These are phyloP conservation scores for Penicillium samsonianum DNA, from an alignment of 495 filamentous ascomycete species.

Conservation along the genomic window DNA sequence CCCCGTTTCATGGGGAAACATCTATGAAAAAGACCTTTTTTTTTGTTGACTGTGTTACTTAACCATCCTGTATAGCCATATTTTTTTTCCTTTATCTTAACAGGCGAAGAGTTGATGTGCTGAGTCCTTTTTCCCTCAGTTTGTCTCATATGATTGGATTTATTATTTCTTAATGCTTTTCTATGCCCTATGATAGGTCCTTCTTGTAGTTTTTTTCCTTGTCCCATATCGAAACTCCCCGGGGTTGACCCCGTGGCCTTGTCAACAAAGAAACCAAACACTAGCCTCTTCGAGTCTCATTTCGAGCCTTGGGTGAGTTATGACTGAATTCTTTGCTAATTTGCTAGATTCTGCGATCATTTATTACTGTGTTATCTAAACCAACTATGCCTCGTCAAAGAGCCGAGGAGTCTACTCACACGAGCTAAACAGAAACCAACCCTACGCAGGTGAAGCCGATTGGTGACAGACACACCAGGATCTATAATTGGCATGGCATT, in stretches of 20 bases:
- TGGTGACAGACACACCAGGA: neutral
- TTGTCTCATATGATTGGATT: slow-evolving; percentile 41
- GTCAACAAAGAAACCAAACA: slow-evolving; percentile 1
- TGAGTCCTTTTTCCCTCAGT: slow-evolving; percentile 40
- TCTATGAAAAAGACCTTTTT: slow-evolving; percentile 45
- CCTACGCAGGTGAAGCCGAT: neutral
- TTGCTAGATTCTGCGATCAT: neutral
- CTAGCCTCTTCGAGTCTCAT: neutral
- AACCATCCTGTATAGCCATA: slow-evolving; percentile 52
- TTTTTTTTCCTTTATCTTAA: slow-evolving; percentile 37
- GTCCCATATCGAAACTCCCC: neutral
- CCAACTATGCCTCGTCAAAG: neutral
- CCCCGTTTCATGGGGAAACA: slow-evolving; percentile 22
- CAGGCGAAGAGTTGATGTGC: slow-evolving; percentile 49
- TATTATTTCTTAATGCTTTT: slow-evolving; percentile 33
- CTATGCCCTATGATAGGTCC: slow-evolving; percentile 24
- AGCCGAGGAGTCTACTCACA: neutral
- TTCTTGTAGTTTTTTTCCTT: neutral
- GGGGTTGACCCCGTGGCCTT: neutral
- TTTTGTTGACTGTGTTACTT: slow-evolving; percentile 43
- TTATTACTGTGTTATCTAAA: neutral
- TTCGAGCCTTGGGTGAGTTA: neutral
- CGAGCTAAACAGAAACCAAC: neutral
- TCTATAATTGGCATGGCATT: slow-evolving; percentile 14
- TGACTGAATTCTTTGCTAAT: neutral